These are phyloP conservation scores for Pythium phragmiticola DNA, from an alignment of 352 stramenopile genomes.

Conservation along the genomic window DNA sequence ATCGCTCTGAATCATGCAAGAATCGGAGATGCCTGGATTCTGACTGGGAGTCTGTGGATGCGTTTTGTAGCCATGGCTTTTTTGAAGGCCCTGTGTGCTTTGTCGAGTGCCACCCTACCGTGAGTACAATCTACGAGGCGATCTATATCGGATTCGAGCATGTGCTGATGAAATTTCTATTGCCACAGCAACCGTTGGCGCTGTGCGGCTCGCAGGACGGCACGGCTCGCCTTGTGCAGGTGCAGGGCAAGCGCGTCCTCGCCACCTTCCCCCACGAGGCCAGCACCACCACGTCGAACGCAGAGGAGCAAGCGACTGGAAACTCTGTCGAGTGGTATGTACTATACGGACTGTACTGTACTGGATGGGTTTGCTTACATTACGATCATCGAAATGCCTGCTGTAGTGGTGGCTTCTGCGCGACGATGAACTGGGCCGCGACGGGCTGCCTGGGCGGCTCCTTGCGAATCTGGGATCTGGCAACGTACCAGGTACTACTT, in stretches of 20 bases:
- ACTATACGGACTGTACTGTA: background rate
- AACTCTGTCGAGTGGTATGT: slow-evolving; percentile 88
- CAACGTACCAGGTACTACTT: slow-evolving; percentile 61
- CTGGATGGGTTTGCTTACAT: background rate
- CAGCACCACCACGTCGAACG: slow-evolving; percentile 49
- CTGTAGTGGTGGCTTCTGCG: slow-evolving; percentile 91
- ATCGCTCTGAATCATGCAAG: background rate
- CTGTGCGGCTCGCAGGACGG: slow-evolving; percentile 94
- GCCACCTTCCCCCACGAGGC: slow-evolving; percentile 80
- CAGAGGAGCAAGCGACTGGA: slow-evolving; percentile 47
- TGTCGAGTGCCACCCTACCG: slow-evolving; percentile 84
- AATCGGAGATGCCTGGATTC: background rate
- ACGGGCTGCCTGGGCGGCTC: slow-evolving; percentile 93
- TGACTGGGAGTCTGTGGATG: background rate
- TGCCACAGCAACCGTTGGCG: slow-evolving; percentile 84
- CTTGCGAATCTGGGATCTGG: slow-evolving; percentile 96
- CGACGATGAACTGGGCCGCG: slow-evolving; percentile 93
- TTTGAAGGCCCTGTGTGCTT: slow-evolving; percentile 91
- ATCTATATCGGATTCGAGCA: background rate
- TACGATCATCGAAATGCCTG: background rate
- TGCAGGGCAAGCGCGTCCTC: slow-evolving; percentile 93
- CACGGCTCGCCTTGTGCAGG: slow-evolving; percentile 90
- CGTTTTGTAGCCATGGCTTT: slow-evolving; percentile 58
- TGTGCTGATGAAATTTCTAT: background rate
- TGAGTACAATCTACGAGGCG: slow-evolving; percentile 29